phyloP scores from a whole-genome alignment of 768 basidiomycete genomes.

The Thelephora ganbajun region DNA sequence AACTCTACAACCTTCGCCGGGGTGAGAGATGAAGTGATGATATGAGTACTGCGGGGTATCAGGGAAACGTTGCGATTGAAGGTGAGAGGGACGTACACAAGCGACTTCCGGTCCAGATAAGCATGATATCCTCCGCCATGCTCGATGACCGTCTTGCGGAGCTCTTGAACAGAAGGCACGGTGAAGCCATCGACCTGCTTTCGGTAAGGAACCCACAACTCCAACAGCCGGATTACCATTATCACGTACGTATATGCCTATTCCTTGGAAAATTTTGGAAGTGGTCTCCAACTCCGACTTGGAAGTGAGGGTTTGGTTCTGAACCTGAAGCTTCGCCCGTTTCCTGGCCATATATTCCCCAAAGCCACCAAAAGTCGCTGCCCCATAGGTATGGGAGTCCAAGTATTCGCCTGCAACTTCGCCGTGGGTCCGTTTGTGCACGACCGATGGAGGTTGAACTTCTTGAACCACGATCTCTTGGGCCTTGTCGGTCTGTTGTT shows the following conservation, averaged over 20 bases:
- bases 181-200: conserved; percentile 83
- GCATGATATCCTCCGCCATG: conserved; percentile 78
- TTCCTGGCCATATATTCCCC: conserved; percentile 88
- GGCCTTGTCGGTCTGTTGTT: neutral
- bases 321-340: conserved; percentile 79
- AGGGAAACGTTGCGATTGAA: neutral
- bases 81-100: conserved; percentile 39
- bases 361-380: conserved; percentile 68
- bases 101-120: conserved; percentile 66
- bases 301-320: conserved; percentile 34
- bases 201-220: neutral
- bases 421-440: conserved; percentile 26
- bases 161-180: conserved; percentile 70
- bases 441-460: conserved; percentile 16
- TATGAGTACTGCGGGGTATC: conserved; percentile 52
- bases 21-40: conserved; percentile 84
- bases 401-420: conserved; percentile 22
- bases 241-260: conserved; percentile 74
- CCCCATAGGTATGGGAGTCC: conserved; percentile 42
- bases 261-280: conserved; percentile 51
- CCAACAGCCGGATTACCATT: neutral
- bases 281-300: conserved; percentile 5
- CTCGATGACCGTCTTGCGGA: conserved; percentile 64
- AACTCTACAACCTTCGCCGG: conserved; percentile 84
- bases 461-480: conserved; percentile 5